Conservation (phyloP, 805 yeast genomes). For the Candida maesae region DNA sequence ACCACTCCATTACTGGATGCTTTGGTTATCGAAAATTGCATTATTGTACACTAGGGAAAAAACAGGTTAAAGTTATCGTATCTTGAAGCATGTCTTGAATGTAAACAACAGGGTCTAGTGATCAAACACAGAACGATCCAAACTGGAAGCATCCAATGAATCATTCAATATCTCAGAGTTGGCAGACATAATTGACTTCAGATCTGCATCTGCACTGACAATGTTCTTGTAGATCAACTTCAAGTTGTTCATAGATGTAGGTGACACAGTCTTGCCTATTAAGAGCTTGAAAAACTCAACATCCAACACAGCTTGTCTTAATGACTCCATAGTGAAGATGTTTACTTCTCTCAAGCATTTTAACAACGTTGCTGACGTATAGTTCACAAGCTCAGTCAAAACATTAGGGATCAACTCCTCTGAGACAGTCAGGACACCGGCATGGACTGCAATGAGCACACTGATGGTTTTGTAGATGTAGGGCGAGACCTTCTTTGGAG, state of each 20-base stretch:
- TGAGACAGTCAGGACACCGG: constrained; percentile 46
- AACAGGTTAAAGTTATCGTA: not conserved
- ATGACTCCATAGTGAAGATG: constrained; percentile 42
- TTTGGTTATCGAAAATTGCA: not conserved
- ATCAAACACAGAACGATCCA: constrained; percentile 24
- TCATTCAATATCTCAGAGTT: constrained; percentile 18
- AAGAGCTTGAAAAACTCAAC: constrained; percentile 44
- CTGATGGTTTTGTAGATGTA: constrained; percentile 48
- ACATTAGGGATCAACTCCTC: constrained; percentile 42
- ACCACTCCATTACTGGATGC: too few species aligned
- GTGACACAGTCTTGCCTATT: constrained; percentile 21
- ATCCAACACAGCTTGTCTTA: constrained; percentile 50
- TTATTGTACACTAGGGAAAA: not conserved
- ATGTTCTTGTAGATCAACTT: constrained; percentile 22
- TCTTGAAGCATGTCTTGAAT: not conserved
- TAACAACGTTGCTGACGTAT: constrained; percentile 33
- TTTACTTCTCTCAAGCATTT: constrained; percentile 41
- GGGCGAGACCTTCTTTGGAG: constrained; percentile 38
- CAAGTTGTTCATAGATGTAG: constrained; percentile 16
- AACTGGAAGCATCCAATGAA: constrained; percentile 17
- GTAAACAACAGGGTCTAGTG: not conserved
- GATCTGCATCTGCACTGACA: constrained; percentile 10
- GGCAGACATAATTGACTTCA: constrained; percentile 4
- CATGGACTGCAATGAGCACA: constrained; percentile 47
- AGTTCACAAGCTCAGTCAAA: constrained; percentile 42